phyloP scores from a whole-genome alignment of 2,329 filamentous ascomycete genomes.

The Sclerotinia glacialis region DNA sequence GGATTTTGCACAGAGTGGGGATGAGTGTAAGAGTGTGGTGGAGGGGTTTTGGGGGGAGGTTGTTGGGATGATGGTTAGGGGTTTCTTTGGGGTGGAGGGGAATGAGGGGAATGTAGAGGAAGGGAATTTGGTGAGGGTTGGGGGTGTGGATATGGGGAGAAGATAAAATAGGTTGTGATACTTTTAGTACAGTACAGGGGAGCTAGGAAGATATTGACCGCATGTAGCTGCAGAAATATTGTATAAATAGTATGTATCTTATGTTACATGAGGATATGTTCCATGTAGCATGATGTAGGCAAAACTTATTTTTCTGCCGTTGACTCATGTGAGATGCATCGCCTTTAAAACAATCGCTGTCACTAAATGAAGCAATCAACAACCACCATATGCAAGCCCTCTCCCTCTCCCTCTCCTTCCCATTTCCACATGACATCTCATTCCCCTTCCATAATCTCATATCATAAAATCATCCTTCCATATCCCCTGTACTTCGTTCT shows the following conservation, averaged over 20 bases:
- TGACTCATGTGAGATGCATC: neutral
- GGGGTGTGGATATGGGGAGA: slow-evolving; percentile 39
- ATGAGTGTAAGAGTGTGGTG: slow-evolving; percentile 68
- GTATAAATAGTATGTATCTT: neutral
- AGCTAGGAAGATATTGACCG: neutral
- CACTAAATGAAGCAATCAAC: neutral
- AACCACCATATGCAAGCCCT: too few relatives aligned
- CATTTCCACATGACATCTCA: too few relatives aligned
- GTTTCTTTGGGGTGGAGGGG: slow-evolving; percentile 59
- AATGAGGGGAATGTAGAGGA: slow-evolving; percentile 36
- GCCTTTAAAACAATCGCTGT: neutral
- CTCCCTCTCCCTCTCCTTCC: too few relatives aligned
- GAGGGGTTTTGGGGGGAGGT: slow-evolving; percentile 73
- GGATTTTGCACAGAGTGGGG: slow-evolving; percentile 89
- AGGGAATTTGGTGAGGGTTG: slow-evolving; percentile 47
- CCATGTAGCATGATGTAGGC: neutral
- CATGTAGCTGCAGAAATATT: neutral
- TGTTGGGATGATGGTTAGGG: slow-evolving; percentile 61
- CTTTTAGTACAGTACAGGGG: neutral
- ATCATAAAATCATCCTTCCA: too few relatives aligned
- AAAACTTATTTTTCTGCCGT: too few relatives aligned
- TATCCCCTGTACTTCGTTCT: too few relatives aligned
- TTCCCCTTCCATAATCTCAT: too few relatives aligned
- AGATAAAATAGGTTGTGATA: neutral
- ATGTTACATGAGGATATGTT: neutral